Percentiles rank a stretch among this genome's conserved stretches.
phyloP scores from a whole-genome alignment of 208 protist genomes.

The Lotmaria passim region DNA sequence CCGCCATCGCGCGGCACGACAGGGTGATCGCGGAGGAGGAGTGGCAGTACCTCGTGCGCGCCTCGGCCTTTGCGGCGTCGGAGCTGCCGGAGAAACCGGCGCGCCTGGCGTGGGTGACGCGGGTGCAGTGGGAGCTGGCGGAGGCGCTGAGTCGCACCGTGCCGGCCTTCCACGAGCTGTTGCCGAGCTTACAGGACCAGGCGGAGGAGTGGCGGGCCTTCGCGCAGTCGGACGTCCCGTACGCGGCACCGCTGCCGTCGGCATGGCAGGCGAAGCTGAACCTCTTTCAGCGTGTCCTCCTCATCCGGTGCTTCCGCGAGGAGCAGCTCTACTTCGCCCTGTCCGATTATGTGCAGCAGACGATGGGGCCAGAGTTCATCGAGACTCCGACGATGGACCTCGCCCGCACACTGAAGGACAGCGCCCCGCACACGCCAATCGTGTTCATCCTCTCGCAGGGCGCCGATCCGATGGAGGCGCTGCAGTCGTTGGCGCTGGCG shows the following conservation, averaged over 20 bases:
- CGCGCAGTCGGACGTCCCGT: constrained; percentile 67
- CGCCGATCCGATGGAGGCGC: constrained; percentile 94
- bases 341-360: constrained; percentile 85
- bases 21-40: constrained; percentile 78
- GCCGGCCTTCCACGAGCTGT: constrained; percentile 64
- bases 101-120: constrained; percentile 69
- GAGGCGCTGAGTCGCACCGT: constrained; percentile 85
- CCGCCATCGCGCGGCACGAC: constrained; percentile 79
- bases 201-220: constrained; percentile 67
- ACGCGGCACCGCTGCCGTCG: constrained; percentile 54
- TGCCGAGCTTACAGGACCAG: constrained; percentile 53
- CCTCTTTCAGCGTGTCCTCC: constrained; percentile 93
- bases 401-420: constrained; percentile 85
- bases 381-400: constrained; percentile 95
- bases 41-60: constrained; percentile 94
- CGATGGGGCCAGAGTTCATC: constrained; percentile 93
- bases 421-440: constrained; percentile 87
- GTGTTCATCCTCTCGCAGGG: constrained; percentile 98
- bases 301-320: constrained; percentile 94
- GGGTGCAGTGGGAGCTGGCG: constrained; percentile 85
- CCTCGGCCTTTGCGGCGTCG: constrained; percentile 82
- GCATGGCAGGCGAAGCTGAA: constrained; percentile 65
- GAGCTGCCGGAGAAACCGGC: constrained; percentile 63
- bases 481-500: constrained; percentile 92
- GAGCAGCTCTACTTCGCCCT: constrained; percentile 95